Base-by-base conservation (phyloP, 2,329 filamentous ascomycete genomes). In the Calonectria pseudoturangicola region DNA sequence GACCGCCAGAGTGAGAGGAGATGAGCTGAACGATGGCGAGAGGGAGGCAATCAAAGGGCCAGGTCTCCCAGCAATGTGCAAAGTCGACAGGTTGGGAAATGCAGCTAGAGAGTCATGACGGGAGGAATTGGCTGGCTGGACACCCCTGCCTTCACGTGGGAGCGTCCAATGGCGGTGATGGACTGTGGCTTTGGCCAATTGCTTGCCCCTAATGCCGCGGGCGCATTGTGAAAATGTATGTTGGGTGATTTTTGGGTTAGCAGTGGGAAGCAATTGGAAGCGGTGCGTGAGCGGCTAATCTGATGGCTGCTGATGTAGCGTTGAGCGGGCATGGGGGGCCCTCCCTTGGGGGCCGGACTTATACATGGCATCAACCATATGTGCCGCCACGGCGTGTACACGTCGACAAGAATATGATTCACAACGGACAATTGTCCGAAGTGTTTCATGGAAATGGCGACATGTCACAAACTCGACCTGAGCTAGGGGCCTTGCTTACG, bases 141-240 rank as follows among this genome's bases (percentile, higher is more conserved):
- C 56, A n/a, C 36, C 58, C 41, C 41, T 63, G 36, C 39, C 58
- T 10, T 63, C 58, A 63, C 39, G 58, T 63, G 58, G 58, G 27
- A 43, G 58, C 18, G 25, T 28, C 9, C 58, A 45, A 41, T 39
- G 58, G 39, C 39, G 58, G 15, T 45, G 58, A 30, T 63, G 58
- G 27, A 45, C 25, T 30, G 58, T 45, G 58, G 39, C 58, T 43
- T 63, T 63, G 39, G 36, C 15, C 39, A 63, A 21, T 63, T 45
- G 39, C 27, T 45, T 63, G 8, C 58, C 41, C 36, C 58, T 63
- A 63, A 41, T 21, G 25, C 58, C 27, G 58, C 18, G 39, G 15
- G 25, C 45, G 58, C 58, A 30, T 45, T 18, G 39, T 28, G 25
- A 9, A 58, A 62, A 63, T 63, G 58, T 45, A 45, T 45, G 41